phyloP scores from a whole-genome alignment of 768 basidiomycete species.

The Lentinula aciculospora region DNA sequence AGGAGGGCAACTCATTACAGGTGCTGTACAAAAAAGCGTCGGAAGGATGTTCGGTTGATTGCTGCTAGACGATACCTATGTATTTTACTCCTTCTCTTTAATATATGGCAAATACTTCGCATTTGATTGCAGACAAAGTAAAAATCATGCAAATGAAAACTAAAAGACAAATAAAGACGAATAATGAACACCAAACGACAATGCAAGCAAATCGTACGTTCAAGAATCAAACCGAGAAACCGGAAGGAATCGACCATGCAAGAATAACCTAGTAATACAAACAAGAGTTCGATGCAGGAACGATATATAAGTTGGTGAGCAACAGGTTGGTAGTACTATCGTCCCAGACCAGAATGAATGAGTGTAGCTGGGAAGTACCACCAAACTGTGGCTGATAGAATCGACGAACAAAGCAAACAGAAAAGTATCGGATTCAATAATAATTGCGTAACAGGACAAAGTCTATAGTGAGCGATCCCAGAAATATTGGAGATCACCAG shows the following conservation, averaged over 20 bases:
- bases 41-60: constrained; percentile 68
- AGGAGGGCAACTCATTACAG: constrained; percentile 78
- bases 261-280: constrained; percentile 6
- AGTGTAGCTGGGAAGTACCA: constrained; percentile 1
- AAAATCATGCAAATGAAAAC: constrained; percentile 13
- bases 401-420: background rate
- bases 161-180: constrained; percentile 13
- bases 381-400: background rate
- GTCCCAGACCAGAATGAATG: constrained; percentile 1
- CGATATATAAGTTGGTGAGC: background rate
- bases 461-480: background rate
- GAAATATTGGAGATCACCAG: background rate
- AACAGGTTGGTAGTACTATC: background rate
- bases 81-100: background rate
- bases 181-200: constrained; percentile 19
- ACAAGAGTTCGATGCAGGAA: background rate
- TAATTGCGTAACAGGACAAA: background rate
- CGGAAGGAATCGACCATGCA: background rate
- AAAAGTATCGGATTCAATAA: background rate
- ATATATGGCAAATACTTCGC: background rate
- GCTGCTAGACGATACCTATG: background rate
- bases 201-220: constrained; percentile 5
- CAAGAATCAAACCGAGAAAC: background rate
- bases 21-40: constrained; percentile 78
- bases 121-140: constrained; percentile 8